These are phyloP conservation scores for Tagetes patula DNA, from an alignment of 129 eudicot species.

Conservation along the genomic window DNA sequence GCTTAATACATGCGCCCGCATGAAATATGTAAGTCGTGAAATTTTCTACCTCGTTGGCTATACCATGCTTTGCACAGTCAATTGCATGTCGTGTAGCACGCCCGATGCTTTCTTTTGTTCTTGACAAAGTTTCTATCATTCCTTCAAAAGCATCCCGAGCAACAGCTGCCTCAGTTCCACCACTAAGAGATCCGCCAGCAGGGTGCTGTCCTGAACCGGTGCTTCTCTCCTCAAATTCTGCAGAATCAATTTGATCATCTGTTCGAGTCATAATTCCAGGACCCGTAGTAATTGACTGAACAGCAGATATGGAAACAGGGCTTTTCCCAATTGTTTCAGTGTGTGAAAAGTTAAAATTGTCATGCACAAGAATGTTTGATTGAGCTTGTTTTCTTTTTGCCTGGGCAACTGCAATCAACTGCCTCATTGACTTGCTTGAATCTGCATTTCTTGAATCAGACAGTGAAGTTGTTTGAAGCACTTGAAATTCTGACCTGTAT, in stretches of 20 bases:
- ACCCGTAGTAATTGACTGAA: slow-evolving; percentile 35
- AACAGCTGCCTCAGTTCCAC: slow-evolving; percentile 85
- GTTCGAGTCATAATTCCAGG: slow-evolving; percentile 34
- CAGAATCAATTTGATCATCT: slow-evolving; percentile 52
- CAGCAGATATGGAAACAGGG: slow-evolving; percentile 50
- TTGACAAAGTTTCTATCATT: slow-evolving; percentile 68
- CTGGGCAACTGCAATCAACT: slow-evolving; percentile 92
- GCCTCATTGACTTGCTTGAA: slow-evolving; percentile 63
- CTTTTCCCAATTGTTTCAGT: slow-evolving; percentile 42
- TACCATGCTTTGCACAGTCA: slow-evolving; percentile 87
- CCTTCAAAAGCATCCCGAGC: slow-evolving; percentile 92
- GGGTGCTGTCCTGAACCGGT: slow-evolving; percentile 52
- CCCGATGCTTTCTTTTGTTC: slow-evolving; percentile 81
- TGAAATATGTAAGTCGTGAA: background rate
- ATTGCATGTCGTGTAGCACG: slow-evolving; percentile 86
- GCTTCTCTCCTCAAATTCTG: slow-evolving; percentile 66
- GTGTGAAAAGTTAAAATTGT: slow-evolving; percentile 32
- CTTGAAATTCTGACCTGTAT: slow-evolving; percentile 48
- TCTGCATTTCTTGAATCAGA: slow-evolving; percentile 50
- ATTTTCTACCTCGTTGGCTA: slow-evolving; percentile 69
- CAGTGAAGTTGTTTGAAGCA: slow-evolving; percentile 33
- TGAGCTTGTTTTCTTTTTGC: slow-evolving; percentile 76
- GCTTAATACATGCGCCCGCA: background rate
- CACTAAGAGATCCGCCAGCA: slow-evolving; percentile 72
- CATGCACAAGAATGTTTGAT: slow-evolving; percentile 47